Base-by-base conservation (phyloP, 2,329 filamentous ascomycete species). In the Incumbomyces delicatus region DNA sequence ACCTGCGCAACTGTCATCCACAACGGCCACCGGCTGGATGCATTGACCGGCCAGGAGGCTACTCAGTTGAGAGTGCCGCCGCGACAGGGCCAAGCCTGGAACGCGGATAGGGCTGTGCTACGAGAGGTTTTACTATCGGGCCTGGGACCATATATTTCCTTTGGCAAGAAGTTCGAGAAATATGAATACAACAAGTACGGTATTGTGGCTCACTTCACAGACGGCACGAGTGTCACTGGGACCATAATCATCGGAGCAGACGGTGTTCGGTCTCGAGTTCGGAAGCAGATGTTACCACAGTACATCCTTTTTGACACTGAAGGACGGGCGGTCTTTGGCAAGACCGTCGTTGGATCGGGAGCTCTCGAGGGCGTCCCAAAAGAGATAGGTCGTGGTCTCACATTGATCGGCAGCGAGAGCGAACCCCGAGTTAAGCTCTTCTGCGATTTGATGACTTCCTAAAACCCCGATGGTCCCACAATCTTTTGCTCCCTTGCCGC, bases 291-390 rank as follows among this genome's bases (percentile, higher is more conserved):
- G 14, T 48, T 69, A 2, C 68, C 68, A 1, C 43, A 59, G 1
- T 58, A 61, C 31, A 49, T 56, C 16, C 48, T 60, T 3, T 41
- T 71, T 3, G 68, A 72, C 49, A 66, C 66, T 0, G 58, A 61
- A 7, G 60, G 60, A 13, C 56, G 64, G 10, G 61, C 62, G 20
- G 58, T 71, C 10, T 71, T 65, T 43, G 67, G 67, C 16, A 69
- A 67, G 50, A 68, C 66, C 1, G 56, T 58, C 2, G 38, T 57
- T 2, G 52, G 52, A 3, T 33, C 41, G 0, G 47, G 51, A 3
- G 41, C 55, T 6, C 31, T 55, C n/a, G 27, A 31, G 2, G 42
- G 44, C 8, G 31, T 55, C 14, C 47, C 47, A 4, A 44, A 38
- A 10, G 27, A 22, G 4, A 30, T 48, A 17, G 41, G 30, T 27